Base-by-base conservation (phyloP, 306 rosid species). In the Prosopis cineraria region DNA sequence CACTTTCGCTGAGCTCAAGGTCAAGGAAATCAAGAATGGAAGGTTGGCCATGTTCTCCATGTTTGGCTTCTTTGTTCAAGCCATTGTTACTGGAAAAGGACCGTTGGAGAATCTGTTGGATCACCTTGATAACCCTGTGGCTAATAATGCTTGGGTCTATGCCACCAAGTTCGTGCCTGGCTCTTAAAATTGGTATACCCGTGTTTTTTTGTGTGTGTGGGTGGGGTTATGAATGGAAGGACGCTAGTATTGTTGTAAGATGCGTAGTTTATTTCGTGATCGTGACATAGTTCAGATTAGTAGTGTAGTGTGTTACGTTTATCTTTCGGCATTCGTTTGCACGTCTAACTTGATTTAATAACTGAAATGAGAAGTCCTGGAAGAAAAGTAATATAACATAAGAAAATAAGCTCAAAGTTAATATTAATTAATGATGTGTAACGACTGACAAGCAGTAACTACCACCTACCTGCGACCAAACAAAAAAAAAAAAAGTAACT, bases 1-100 rank as follows among this genome's bases (percentile, higher is more conserved):
- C 70, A 68, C 94, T 16, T 94, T 94, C 30, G 91, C 96, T 19
- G 98, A 91, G 82, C 97, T 94, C 11, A 94, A 94, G 82, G 96
- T 91, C 5, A 94, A 94, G 88, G 98, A 94, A 70, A 87, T 94
- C 67, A 94, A 94, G 90, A 94, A 91, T 41, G 94, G 97, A 20
- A 77, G 97, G 63, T 79, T 91, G 34, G 98, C 98, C 47, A 93
- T 93, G 98, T 93, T 93, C 83, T 87, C 98, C 17, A 93, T 90
- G 98, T 94, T 94, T 72, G 97, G 97, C 13, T 94, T 94, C 93
- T 94, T 91, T 80, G 98, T 94, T 50, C 98, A 94, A 75, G 98
- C 98, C 82, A 94, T 94, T 78, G 94, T 94, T 66, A 94, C 98
- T 0, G 98, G 97, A 1, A 91, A 94, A 76, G 98, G 97, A 0